Conservation (phyloP, 495 filamentous ascomycete genomes). For the Bombardia bombarda region DNA sequence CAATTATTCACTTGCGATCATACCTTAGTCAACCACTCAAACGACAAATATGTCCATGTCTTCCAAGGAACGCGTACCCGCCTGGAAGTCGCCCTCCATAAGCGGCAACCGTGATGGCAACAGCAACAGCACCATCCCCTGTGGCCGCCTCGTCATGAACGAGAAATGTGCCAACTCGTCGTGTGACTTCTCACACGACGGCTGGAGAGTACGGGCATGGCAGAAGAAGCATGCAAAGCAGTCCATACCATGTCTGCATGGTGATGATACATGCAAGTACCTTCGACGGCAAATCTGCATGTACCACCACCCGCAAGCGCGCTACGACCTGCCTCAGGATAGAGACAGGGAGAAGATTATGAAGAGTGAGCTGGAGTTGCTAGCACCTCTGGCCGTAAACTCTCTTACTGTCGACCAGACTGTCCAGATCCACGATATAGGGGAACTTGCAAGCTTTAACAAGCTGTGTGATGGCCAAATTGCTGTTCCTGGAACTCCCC, state of each 20-base stretch:
- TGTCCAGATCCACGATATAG: slow-evolving; percentile 4
- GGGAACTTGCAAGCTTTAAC: slow-evolving; percentile 19
- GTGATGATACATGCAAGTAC: too few relatives aligned
- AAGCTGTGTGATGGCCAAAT: slow-evolving; percentile 14
- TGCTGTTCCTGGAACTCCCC: slow-evolving; percentile 17
- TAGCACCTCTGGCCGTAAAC: neutral
- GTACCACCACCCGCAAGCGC: slow-evolving; percentile 5
- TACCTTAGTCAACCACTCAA: too few relatives aligned
- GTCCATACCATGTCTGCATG: too few relatives aligned
- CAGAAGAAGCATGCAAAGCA: neutral
- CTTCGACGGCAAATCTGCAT: too few relatives aligned
- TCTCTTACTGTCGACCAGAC: neutral
- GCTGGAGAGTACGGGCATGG: neutral
- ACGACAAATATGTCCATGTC: too few relatives aligned
- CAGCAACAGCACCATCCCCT: neutral
- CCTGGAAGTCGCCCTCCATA: too few relatives aligned
- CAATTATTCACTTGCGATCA: too few relatives aligned
- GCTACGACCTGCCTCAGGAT: neutral
- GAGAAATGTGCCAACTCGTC: neutral
- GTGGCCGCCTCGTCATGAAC: slow-evolving; percentile 2
- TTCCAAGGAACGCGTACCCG: too few relatives aligned
- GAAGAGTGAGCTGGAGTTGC: neutral
- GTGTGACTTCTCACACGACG: neutral
- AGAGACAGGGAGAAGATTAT: neutral
- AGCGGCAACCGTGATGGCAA: neutral